Evolutionary conservation across 2,329 filamentous ascomycete species (phyloP), one percentile per base, ranked within the genome.

Genomic region (Penicillium thymicola): DNA sequence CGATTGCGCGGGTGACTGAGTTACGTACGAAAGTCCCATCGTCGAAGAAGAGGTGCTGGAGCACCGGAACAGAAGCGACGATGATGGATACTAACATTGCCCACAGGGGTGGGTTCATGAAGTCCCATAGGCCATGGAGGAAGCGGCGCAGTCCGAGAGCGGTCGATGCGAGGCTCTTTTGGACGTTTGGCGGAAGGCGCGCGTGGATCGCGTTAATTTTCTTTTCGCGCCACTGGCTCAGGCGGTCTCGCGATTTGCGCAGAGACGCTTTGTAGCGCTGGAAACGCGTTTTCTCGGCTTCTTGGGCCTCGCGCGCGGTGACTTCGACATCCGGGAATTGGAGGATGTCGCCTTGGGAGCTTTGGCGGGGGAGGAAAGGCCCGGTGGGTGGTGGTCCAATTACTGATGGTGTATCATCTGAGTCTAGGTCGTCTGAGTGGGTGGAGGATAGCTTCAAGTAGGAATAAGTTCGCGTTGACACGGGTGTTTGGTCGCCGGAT

Each of bases 81-180:
- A 96, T 77, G 44, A 97, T 87, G n/a, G 94, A 90, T 38, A 87
- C 79, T 34, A 97, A 79, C 94, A 99, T 97, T 30, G 94, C 92
- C 92, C 92, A 97, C 27, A 99, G 85, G 0, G 94, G 94, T 41
- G 94, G 93, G 75, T 97, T 97, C 93, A 99, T 97, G 73, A 97
- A 96, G 46, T 89, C 89, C 89, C 89, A 94, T 13, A 92, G 72
- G 51, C 92, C 92, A 47, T 76, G 76, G 64, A 84, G 75, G 65
- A 90, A 87, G 60, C 72, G 82, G 73, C 65, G 65, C 30, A 77
- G 51, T 41, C 72, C 75, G 32, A 68, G 72, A 43, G 72, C 76
- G 18, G 77, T 60, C 25, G 72, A 76, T 10, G 77, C 73, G 4
- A 86, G 67, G 7, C 70, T 63, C 49, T 75, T 80, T 65, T 87